phyloP scores from a whole-genome alignment of 495 filamentous ascomycete genomes.

The Neurospora africana region DNA sequence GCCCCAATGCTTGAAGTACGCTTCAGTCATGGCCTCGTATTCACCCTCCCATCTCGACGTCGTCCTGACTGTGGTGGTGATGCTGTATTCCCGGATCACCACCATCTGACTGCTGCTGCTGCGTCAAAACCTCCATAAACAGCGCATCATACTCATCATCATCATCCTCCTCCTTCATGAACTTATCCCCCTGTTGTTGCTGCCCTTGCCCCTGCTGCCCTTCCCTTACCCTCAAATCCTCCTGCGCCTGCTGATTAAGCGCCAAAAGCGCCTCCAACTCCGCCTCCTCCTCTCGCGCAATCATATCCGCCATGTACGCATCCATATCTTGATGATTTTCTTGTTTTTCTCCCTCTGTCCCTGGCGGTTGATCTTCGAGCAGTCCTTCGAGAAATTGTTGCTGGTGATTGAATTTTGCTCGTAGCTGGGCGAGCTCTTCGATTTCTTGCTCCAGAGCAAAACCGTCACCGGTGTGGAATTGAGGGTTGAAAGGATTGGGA shows the following conservation, averaged over 20 bases:
- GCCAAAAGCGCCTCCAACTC: constrained; percentile 50
- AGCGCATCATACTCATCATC: constrained; percentile 42
- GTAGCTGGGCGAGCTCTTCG: constrained; percentile 32
- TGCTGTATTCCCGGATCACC: not conserved
- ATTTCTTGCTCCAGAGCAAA: constrained; percentile 13
- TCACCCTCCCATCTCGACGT: constrained; percentile 24
- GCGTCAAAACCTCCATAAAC: constrained; percentile 38
- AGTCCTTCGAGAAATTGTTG: constrained; percentile 23
- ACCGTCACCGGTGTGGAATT: constrained; percentile 4
- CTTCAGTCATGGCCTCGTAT: not conserved
- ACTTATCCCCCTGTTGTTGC: constrained; percentile 3
- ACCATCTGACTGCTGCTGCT: constrained; percentile 3
- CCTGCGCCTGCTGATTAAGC: constrained; percentile 16
- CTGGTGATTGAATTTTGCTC: constrained; percentile 36
- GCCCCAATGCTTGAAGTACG: not conserved
- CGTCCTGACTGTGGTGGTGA: not conserved
- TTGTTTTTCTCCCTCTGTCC: not conserved
- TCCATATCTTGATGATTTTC: constrained; percentile 21
- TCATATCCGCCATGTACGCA: constrained; percentile 32
- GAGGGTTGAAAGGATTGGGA: not conserved
- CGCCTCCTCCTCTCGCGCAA: constrained; percentile 43
- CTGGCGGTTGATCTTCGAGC: constrained; percentile 20
- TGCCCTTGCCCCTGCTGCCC: constrained; percentile 1
- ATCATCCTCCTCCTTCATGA: constrained; percentile 36
- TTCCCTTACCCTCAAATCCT: constrained; percentile 1